phyloP scores from a whole-genome alignment of 2,329 filamentous ascomycete genomes.

The Colletotrichum sojae region DNA sequence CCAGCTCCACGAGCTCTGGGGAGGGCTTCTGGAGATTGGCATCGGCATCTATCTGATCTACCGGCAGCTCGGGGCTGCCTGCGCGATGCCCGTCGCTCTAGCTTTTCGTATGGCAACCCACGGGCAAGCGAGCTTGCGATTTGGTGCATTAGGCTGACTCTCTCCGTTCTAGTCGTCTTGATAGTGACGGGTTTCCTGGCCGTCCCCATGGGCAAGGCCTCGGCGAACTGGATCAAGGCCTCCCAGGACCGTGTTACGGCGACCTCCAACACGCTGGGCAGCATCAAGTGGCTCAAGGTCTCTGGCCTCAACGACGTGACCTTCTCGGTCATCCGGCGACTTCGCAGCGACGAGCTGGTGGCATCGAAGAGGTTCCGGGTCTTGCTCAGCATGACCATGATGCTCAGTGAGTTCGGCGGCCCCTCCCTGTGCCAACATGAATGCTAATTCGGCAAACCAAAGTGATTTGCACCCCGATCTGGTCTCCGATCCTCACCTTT shows the following conservation, averaged over 20 bases:
- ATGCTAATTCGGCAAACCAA: background rate
- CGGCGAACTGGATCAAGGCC: constrained; percentile 63
- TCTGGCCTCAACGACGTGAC: constrained; percentile 60
- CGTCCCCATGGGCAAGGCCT: constrained; percentile 46
- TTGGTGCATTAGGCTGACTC: constrained; percentile 16
- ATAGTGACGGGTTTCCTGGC: constrained; percentile 49
- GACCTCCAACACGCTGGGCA: constrained; percentile 62
- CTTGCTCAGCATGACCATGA: constrained; percentile 40
- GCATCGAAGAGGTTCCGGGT: constrained; percentile 44
- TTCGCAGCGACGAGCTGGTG: constrained; percentile 43
- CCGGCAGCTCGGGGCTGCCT: constrained; percentile 56
- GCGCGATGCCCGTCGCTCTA: constrained; percentile 58
- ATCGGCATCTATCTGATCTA: constrained; percentile 48
- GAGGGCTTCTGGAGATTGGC: constrained; percentile 45
- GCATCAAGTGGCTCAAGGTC: constrained; percentile 67
- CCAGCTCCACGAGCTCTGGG: constrained; percentile 44
- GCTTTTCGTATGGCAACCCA: constrained; percentile 54
- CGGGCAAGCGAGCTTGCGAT: constrained; percentile 31
- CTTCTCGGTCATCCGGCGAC: constrained; percentile 43
- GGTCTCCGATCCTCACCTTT: constrained; percentile 44
- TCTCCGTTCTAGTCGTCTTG: constrained; percentile 46
- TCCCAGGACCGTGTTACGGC: constrained; percentile 64
- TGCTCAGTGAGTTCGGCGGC: constrained; percentile 35
- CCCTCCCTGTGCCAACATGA: background rate
- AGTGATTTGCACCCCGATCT: constrained; percentile 42